These are phyloP conservation scores for Abrus pulchellus DNA, from an alignment of 306 rosid species.

Conservation along the genomic window DNA sequence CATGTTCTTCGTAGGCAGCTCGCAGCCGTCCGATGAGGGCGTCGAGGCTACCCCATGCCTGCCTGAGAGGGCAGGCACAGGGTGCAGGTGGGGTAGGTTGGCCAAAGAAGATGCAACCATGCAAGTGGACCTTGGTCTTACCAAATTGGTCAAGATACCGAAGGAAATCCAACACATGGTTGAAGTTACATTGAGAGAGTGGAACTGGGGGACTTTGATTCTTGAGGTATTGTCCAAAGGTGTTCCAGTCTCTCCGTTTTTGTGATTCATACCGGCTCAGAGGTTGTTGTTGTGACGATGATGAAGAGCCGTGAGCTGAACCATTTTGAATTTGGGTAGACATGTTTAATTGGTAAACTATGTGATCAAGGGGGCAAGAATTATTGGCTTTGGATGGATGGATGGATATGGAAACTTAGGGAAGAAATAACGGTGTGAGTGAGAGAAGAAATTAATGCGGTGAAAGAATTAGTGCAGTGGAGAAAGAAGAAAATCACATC, in stretches of 20 bases:
- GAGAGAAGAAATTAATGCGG: slow-evolving; percentile 21
- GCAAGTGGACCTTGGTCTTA: slow-evolving; percentile 87
- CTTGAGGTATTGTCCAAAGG: slow-evolving; percentile 82
- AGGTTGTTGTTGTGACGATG: slow-evolving; percentile 45
- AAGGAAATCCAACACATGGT: slow-evolving; percentile 86
- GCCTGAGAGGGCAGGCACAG: slow-evolving; percentile 86
- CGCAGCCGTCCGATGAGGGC: slow-evolving; percentile 92
- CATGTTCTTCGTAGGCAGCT: slow-evolving; percentile 93
- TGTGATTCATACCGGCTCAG: slow-evolving; percentile 89
- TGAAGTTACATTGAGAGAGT: slow-evolving; percentile 76
- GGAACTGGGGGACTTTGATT: slow-evolving; percentile 74
- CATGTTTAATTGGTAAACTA: slow-evolving; percentile 54
- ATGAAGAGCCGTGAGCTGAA: slow-evolving; percentile 56
- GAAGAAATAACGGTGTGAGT: slow-evolving; percentile 32
- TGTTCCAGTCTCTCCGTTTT: slow-evolving; percentile 89
- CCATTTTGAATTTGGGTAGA: slow-evolving; percentile 54
- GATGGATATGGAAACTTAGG: not conserved
- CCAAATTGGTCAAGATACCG: slow-evolving; percentile 95
- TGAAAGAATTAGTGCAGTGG: slow-evolving; percentile 61
- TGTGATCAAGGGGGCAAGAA: not conserved
- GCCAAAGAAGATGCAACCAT: slow-evolving; percentile 85
- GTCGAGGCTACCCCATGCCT: slow-evolving; percentile 97
- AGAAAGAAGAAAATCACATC: slow-evolving; percentile 83
- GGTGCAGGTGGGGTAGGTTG: slow-evolving; percentile 93
- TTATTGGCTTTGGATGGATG: not conserved